These are phyloP conservation scores for Astragalus membranaceus DNA, from an alignment of 306 rosid species.

Conservation along the genomic window DNA sequence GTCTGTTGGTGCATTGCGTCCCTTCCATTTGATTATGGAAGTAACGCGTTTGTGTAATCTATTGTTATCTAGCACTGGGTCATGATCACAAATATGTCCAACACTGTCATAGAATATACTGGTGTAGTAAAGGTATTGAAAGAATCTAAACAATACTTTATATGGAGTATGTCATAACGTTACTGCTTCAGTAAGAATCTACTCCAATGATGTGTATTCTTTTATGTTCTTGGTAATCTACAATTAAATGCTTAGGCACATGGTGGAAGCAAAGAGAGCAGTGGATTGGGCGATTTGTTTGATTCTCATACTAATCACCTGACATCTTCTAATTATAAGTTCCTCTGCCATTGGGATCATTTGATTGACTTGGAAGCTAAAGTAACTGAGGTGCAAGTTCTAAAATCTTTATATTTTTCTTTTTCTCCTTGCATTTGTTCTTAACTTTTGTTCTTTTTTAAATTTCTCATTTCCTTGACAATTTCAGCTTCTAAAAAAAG, in stretches of 20 bases:
- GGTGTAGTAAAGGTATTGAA: background rate
- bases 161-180: background rate
- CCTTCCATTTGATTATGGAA: background rate
- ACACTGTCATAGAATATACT: background rate
- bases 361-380: constrained; percentile 92
- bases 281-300: constrained; percentile 68
- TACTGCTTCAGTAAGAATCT: background rate
- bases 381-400: constrained; percentile 57
- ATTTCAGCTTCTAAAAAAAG: constrained; percentile 63
- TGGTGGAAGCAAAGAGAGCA: constrained; percentile 63
- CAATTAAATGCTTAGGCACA: constrained; percentile 46
- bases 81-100: background rate
- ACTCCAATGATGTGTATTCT: constrained; percentile 5
- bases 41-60: background rate
- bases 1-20: background rate
- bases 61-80: background rate
- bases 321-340: constrained; percentile 49
- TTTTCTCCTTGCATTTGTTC: constrained; percentile 2
- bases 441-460: background rate
- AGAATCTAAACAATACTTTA: background rate
- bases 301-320: constrained; percentile 57
- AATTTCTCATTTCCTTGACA: background rate
- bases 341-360: constrained; percentile 77
- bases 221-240: background rate
- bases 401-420: constrained; percentile 4